phyloP scores from a whole-genome alignment of 352 stramenopile genomes.

The Phytophthora syringae region DNA sequence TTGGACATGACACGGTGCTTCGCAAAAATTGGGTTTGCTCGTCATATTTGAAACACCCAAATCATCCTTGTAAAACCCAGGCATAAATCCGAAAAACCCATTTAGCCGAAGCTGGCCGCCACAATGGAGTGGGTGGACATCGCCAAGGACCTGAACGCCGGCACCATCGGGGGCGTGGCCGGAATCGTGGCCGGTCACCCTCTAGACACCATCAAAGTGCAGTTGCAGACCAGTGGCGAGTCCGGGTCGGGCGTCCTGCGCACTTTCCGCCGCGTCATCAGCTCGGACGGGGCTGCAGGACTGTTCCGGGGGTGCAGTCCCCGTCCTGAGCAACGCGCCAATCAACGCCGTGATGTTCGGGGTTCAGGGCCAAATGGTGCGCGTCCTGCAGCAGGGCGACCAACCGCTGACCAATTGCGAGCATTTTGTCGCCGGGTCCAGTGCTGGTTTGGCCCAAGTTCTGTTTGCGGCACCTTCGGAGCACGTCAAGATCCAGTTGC shows the following conservation, averaged over 20 bases:
- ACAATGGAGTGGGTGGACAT: conserved; percentile 85
- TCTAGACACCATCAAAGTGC: conserved; percentile 89
- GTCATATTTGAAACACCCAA: no score
- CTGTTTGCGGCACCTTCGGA: conserved; percentile 77
- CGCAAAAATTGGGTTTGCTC: no score
- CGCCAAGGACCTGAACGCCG: conserved; percentile 83
- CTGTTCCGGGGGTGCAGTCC: conserved; percentile 85
- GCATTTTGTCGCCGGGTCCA: conserved; percentile 67
- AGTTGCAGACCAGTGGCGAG: conserved; percentile 67
- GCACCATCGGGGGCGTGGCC: conserved; percentile 80
- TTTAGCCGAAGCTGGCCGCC: background rate
- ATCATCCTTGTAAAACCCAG: no score
- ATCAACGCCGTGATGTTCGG: conserved; percentile 89
- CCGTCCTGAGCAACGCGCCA: conserved; percentile 82
- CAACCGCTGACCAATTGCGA: conserved; percentile 39
- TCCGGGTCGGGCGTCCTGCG: conserved; percentile 44
- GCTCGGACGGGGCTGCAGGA: conserved; percentile 63
- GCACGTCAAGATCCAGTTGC: conserved; percentile 87
- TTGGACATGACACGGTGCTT: no score
- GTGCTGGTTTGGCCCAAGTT: conserved; percentile 71
- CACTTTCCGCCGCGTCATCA: conserved; percentile 58
- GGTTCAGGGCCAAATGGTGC: conserved; percentile 69
- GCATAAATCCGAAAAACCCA: background rate
- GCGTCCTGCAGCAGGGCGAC: conserved; percentile 44
- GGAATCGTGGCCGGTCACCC: conserved; percentile 83